Percentiles rank a stretch among this genome's conserved stretches.
Evolutionary conservation across 768 basidiomycete genomes (phyloP).

Genomic region (Mrakia frigida): DNA sequence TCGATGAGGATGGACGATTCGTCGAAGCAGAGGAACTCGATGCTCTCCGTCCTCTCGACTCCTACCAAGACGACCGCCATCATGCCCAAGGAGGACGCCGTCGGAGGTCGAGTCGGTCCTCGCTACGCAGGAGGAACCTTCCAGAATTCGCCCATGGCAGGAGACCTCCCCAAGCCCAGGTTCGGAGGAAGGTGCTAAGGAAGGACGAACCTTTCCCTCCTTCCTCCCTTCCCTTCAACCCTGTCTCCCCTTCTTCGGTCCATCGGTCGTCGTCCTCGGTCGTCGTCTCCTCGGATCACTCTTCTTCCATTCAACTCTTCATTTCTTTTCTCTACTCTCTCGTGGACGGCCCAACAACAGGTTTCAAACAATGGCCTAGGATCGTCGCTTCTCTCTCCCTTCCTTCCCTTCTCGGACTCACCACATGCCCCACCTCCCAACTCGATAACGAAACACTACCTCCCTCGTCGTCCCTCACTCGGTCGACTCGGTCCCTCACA

Average conservation of each 20-base stretch:
- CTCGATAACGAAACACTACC: background rate
- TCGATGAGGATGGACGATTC: background rate
- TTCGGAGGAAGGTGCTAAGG: conserved; percentile 6
- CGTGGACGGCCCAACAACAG: background rate
- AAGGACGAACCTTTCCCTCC: background rate
- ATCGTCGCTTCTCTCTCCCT: background rate
- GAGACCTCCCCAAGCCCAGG: conserved; percentile 17
- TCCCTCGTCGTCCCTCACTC: too few species aligned
- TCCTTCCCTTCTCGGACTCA: background rate
- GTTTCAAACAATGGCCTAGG: conserved; percentile 4
- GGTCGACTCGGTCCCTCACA: too few species aligned
- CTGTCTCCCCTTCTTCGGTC: background rate
- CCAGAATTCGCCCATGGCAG: conserved; percentile 27
- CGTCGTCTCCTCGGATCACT: background rate
- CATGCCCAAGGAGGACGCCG: conserved; percentile 12
- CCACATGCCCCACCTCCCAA: background rate
- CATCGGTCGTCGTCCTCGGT: background rate
- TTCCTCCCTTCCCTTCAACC: background rate
- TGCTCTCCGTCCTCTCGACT: background rate
- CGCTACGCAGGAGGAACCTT: conserved; percentile 24
- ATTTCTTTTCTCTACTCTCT: background rate
- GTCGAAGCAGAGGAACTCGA: background rate
- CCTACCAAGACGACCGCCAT: conserved; percentile 16
- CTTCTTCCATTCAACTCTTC: background rate
- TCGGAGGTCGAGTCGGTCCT: background rate